Evolutionary conservation across 208 protist species (phyloP), one percentile per base, ranked within the genome.

Genomic region (Acanthamoeba lenticulata): DNA sequence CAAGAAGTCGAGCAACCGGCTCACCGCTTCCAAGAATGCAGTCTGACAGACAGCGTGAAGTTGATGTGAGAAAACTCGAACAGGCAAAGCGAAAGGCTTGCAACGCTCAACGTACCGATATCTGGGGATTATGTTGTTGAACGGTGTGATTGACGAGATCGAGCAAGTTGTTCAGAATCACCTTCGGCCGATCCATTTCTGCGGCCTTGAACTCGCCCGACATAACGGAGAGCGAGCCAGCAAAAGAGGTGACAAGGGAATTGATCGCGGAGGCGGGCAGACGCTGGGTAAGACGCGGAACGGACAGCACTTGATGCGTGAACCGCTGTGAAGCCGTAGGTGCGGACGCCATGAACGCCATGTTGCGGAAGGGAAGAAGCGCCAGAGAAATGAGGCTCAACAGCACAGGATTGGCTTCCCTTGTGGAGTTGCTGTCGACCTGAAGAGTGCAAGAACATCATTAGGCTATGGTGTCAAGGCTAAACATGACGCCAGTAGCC

Each of bases 1-100:
- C 15, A 81, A 49, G 69, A 81, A 45, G 69, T 81, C 69, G 21
- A 81, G 69, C 69, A 81, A 36, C 38, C 69, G n/a, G 6, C 69
- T 47, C 24, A 47, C 38, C 24, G 69, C 69, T n/a, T 81, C 69
- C 69, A 81, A n/a, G 40, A 47, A 49, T 11, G 17, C 69, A 29
- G 69, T 81, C 69, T 81, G 7, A n/a, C n/a, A n/a, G n/a, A n/a
- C n/a, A n/a, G n/a, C n/a, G n/a, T 15, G 29, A 19, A 69, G 36
- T 29, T 24, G 6, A 24, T 24, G 24, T 0, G 27, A 81, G 0
- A 44, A 81, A 6, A 3, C 4, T 29, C 29, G 45, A 21, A 11
- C 4, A 38, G 15, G 0, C 6, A 77, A 6, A 81, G 69, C 34
- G 2, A 13, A 69, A n/a, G 1, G 38, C 17, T 13, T 34, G 38